phyloP scores from a whole-genome alignment of 352 stramenopile species.

The Pythium insidiosum region DNA sequence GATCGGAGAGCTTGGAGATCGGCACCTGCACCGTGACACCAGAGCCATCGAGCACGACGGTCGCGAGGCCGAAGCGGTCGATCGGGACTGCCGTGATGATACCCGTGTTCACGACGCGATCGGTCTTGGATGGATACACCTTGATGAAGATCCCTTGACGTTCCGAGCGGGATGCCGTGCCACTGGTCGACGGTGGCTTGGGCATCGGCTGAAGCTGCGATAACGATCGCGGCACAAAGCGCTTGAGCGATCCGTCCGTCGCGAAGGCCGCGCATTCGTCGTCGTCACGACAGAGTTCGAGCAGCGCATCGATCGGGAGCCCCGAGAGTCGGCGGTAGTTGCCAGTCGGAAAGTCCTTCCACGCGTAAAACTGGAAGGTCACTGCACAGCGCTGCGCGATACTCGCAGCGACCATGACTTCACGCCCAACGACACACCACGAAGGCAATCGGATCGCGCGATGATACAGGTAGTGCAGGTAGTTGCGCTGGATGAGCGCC shows the following conservation, averaged over 20 bases:
- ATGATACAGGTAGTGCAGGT: conserved; percentile 63
- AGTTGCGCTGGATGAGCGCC: conserved; percentile 57
- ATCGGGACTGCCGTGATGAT: conserved; percentile 40
- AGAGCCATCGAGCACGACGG: conserved; percentile 52
- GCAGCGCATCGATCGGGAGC: conserved; percentile 28
- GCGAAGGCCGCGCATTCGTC: conserved; percentile 65
- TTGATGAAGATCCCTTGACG: conserved; percentile 54
- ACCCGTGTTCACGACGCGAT: conserved; percentile 36
- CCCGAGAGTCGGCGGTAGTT: conserved; percentile 47
- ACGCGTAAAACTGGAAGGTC: conserved; percentile 69
- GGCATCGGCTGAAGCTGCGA: conserved; percentile 58
- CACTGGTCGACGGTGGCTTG: not conserved
- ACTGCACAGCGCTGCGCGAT: conserved; percentile 55
- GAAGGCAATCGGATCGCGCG: conserved; percentile 38
- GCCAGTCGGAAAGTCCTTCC: conserved; percentile 60
- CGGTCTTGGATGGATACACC: conserved; percentile 34
- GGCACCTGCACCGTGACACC: conserved; percentile 36
- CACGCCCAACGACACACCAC: conserved; percentile 55
- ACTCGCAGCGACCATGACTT: conserved; percentile 56
- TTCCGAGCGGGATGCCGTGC: conserved; percentile 3
- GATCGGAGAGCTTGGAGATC: conserved; percentile 45
- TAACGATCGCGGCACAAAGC: conserved; percentile 64
- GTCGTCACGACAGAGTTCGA: conserved; percentile 54
- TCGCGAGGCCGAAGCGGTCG: conserved; percentile 54
- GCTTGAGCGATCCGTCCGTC: conserved; percentile 65